These are phyloP conservation scores for Cladophialophora exuberans DNA, from an alignment of 2,329 filamentous ascomycete genomes.

Conservation along the genomic window DNA sequence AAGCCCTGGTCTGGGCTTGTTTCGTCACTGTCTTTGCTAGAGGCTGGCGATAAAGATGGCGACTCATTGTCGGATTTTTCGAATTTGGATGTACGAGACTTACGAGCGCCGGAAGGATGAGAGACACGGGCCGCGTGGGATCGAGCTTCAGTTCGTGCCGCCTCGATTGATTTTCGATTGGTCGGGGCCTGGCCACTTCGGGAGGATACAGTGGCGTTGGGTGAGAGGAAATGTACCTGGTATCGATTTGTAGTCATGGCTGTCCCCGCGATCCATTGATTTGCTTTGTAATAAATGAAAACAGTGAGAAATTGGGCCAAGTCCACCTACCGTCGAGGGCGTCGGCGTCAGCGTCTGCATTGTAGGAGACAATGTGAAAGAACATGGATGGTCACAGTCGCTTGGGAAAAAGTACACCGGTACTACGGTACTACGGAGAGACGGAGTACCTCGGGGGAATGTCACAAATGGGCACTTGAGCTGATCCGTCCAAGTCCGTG, in stretches of 20 bases:
- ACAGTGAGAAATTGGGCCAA: too few relatives aligned
- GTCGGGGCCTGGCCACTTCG: background rate
- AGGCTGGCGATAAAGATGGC: background rate
- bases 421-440: too few relatives aligned
- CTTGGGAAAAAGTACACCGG: too few relatives aligned
- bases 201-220: background rate
- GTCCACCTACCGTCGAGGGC: background rate
- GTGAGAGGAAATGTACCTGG: background rate
- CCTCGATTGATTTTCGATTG: background rate
- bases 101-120: background rate
- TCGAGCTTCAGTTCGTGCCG: slow-evolving; percentile 3
- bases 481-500: too few relatives aligned
- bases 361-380: too few relatives aligned
- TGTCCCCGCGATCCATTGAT: background rate
- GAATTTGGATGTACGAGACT: background rate
- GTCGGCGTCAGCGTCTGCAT: background rate
- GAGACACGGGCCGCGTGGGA: slow-evolving; percentile 8
- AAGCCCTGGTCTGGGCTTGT: background rate
- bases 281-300: too few relatives aligned
- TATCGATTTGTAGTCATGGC: slow-evolving; percentile 2
- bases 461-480: too few relatives aligned
- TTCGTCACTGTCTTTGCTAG: background rate
- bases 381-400: too few relatives aligned
- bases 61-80: background rate
- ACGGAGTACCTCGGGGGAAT: too few relatives aligned